A percentile compares a stretch with the other conserved stretches of the same genome.
Evolutionary conservation across 495 filamentous ascomycete genomes (phyloP).

Genomic region (Hypoxylon perforatum): DNA sequence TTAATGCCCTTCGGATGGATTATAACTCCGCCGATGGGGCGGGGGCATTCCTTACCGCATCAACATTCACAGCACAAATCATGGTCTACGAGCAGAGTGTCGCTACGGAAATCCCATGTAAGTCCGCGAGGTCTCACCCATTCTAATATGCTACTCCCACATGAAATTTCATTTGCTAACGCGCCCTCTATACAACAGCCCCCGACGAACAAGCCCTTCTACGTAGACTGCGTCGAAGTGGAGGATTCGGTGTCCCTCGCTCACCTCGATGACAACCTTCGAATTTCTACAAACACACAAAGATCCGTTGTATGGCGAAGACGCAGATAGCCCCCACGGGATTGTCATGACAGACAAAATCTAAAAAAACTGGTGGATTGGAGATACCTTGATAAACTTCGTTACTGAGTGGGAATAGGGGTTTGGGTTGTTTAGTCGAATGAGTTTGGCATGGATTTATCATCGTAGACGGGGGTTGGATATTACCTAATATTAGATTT

Average conservation of each 20-base stretch:
- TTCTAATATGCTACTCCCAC: no score
- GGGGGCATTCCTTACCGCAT: conserved; percentile 23
- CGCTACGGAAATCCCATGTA: conserved; percentile 35
- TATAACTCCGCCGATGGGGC: conserved; percentile 30
- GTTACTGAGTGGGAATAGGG: no score
- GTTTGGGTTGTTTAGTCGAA: no score
- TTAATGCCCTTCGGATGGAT: conserved; percentile 36
- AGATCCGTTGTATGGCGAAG: not conserved
- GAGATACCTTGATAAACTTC: no score
- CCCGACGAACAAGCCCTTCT: conserved; percentile 33
- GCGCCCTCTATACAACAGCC: not conserved
- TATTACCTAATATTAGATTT: no score
- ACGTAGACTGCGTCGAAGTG: conserved; percentile 35
- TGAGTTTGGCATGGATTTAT: no score
- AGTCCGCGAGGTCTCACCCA: not conserved
- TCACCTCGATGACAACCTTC: conserved; percentile 21
- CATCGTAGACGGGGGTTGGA: no score
- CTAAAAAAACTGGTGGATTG: no score
- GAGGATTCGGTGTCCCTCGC: conserved; percentile 33
- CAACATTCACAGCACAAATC: conserved; percentile 24
- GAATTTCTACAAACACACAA: not conserved
- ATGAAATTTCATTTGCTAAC: conserved; percentile 8
- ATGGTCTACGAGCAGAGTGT: conserved; percentile 35
- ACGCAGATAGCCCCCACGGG: no score
- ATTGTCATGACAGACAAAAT: no score